These are phyloP conservation scores for Ulmus americana DNA, from an alignment of 331 rosid species.

Conservation along the genomic window DNA sequence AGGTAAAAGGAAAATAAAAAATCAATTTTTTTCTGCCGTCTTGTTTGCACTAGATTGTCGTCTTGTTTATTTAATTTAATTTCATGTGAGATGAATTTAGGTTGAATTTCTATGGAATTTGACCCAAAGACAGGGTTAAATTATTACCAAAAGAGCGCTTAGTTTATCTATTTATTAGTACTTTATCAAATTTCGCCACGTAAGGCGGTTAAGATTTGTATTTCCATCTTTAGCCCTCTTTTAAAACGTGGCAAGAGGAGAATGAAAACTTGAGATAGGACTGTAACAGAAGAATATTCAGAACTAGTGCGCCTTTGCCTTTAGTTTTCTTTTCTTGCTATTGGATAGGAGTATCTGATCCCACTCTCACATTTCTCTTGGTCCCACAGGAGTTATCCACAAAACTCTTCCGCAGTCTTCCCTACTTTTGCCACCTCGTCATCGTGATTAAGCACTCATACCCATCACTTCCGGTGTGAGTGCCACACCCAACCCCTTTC, in stretches of 20 bases:
- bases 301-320: constrained; percentile 25
- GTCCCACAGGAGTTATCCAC: too few species aligned
- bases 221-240: background rate
- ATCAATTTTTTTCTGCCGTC: too few species aligned
- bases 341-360: constrained; percentile 14
- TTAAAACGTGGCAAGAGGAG: constrained; percentile 13
- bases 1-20: too few species aligned
- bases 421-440: too few species aligned
- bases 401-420: too few species aligned
- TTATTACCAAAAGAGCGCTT: constrained; percentile 11
- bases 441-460: too few species aligned
- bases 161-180: constrained; percentile 3
- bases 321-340: constrained; percentile 4
- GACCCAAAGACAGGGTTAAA: constrained; percentile 27
- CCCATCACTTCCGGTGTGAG: too few species aligned
- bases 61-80: constrained; percentile 4
- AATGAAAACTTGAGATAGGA: background rate
- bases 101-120: constrained; percentile 54
- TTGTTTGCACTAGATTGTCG: constrained; percentile 15
- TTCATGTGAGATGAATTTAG: constrained; percentile 54
- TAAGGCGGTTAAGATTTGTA: background rate
- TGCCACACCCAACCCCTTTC: too few species aligned
- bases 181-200: background rate
- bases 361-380: too few species aligned
- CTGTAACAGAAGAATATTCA: constrained; percentile 10